These are phyloP conservation scores for Smallanthus sonchifolius DNA, from an alignment of 129 eudicot species.

Conservation along the genomic window DNA sequence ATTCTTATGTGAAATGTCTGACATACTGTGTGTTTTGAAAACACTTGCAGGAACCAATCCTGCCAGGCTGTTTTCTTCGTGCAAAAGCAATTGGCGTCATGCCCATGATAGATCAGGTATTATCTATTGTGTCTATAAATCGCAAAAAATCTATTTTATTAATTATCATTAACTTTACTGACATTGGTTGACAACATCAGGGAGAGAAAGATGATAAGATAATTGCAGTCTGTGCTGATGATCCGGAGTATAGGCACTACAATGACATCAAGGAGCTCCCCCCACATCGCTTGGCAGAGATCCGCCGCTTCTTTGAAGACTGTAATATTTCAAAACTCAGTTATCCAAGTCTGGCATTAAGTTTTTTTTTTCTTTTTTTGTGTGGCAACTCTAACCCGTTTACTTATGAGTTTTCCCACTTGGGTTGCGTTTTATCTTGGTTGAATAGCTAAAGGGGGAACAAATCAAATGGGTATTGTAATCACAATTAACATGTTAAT, in stretches of 20 bases:
- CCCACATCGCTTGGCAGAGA: conserved; percentile 96
- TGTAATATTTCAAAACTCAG: conserved; percentile 56
- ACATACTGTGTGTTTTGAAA: conserved; percentile 14
- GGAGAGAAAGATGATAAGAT: conserved; percentile 99
- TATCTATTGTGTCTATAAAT: background rate
- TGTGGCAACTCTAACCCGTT: background rate
- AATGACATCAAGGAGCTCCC: conserved; percentile 86
- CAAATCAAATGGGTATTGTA: background rate
- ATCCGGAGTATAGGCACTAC: conserved; percentile 84
- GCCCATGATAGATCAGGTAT: conserved; percentile 99
- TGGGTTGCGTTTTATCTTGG: background rate
- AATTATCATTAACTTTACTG: background rate
- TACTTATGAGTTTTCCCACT: background rate
- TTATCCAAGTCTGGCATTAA: background rate
- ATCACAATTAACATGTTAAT: background rate
- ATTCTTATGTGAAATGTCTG: background rate
- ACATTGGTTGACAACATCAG: conserved; percentile 28
- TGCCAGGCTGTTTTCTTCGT: conserved; percentile 96
- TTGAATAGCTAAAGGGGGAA: background rate
- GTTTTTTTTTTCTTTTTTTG: background rate
- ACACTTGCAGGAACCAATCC: conserved; percentile 73
- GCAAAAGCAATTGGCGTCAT: conserved; percentile 94
- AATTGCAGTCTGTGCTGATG: conserved; percentile 99
- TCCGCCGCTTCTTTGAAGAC: conserved; percentile 99
- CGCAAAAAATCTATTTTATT: background rate